Evolutionary conservation across 768 basidiomycete genomes (phyloP).

Genomic region (Suillus weaverae): DNA sequence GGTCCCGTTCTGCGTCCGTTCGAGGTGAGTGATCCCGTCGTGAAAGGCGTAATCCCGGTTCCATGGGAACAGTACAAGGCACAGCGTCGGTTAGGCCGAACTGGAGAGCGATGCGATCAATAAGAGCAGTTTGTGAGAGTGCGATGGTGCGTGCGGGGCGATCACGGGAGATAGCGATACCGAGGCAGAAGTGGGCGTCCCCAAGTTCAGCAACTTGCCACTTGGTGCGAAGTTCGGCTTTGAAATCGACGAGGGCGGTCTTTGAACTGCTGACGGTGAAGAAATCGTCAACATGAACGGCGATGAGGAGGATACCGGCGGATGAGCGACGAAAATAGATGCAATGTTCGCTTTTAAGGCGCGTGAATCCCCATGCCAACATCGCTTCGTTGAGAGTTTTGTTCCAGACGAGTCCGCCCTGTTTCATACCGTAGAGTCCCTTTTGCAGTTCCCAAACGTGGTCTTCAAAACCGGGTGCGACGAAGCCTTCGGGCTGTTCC

Average conservation of each 20-base stretch:
- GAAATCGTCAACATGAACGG: no score
- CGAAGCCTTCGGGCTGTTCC: constrained; percentile 34
- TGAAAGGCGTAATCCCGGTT: constrained; percentile 11
- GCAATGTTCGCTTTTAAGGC: background rate
- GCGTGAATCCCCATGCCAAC: background rate
- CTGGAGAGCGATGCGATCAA: constrained; percentile 19
- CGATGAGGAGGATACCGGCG: no score
- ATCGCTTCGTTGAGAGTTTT: background rate
- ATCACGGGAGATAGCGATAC: constrained; percentile 21
- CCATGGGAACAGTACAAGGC: constrained; percentile 23
- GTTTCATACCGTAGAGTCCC: constrained; percentile 5
- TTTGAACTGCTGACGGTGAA: no score
- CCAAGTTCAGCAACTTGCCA: no score
- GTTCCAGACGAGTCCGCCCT: background rate
- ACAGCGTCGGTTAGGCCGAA: constrained; percentile 25
- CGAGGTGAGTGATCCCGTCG: no score
- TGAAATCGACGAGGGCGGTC: no score
- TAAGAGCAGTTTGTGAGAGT: constrained; percentile 23
- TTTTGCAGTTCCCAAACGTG: background rate
- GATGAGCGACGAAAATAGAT: no score
- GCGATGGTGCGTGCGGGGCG: constrained; percentile 10
- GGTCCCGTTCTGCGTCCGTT: background rate
- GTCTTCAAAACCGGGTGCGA: background rate
- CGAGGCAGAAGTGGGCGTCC: constrained; percentile 5
- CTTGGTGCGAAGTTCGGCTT: no score